Evolutionary conservation across 2,329 filamentous ascomycete genomes (phyloP).

Genomic region (Fusarium sororula): DNA sequence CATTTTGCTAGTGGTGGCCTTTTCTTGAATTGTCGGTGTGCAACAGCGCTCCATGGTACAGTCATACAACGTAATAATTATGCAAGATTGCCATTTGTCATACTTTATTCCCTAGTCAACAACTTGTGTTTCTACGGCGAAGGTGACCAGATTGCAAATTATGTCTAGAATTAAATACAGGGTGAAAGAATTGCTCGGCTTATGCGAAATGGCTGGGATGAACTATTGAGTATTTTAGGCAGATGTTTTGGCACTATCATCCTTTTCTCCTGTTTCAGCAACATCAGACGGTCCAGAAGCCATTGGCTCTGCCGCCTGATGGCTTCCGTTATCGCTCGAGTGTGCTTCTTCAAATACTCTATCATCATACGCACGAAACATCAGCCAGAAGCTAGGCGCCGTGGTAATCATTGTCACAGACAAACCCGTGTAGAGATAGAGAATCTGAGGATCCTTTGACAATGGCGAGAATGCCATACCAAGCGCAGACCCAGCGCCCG

Average conservation of each 20-base stretch:
- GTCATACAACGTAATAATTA: background rate
- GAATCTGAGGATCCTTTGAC: background rate
- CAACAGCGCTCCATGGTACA: background rate
- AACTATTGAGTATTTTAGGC: background rate
- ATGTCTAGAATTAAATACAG: rapidly evolving
- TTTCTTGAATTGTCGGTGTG: background rate
- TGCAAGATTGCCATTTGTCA: background rate
- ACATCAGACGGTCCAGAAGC: background rate
- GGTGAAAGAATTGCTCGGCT: background rate
- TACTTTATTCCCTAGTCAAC: background rate
- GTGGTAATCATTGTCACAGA: background rate
- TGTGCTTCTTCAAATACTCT: background rate
- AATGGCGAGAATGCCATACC: background rate
- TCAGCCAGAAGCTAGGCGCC: background rate
- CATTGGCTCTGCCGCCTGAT: background rate
- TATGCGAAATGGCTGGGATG: background rate
- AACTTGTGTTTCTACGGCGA: background rate
- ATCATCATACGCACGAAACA: background rate
- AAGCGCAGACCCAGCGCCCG: background rate
- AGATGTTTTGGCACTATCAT: background rate
- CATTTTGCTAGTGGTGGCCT: background rate
- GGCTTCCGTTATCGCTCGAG: background rate
- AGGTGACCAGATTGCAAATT: rapidly evolving
- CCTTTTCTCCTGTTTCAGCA: background rate
- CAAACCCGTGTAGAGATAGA: background rate